Base-by-base conservation (phyloP, 1,284 basidiomycete genomes). In the Puccinia coronata region DNA sequence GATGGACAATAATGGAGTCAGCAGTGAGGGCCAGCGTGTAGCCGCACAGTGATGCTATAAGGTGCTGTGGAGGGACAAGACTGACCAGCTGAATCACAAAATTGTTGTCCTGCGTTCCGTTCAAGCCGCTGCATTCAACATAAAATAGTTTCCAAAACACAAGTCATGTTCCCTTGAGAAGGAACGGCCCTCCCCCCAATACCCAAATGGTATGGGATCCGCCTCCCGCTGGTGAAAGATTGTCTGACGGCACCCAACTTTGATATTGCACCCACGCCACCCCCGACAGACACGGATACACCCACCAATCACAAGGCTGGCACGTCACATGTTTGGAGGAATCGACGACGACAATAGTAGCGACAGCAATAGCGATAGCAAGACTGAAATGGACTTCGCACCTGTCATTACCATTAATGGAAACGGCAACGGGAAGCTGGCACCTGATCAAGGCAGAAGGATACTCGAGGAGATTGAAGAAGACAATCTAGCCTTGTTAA, bases 201-300 rank as follows among this genome's bases (percentile, higher is more conserved):
- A 14, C 93, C 93, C n/a, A 96, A 98, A 87, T 91, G 95, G 0
- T 98, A 97, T 87, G 96, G 96, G 49, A 90, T 98, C 69, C 92
- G 95, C 28, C 88, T 98, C 28, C 96, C 96, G 0, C 92, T 92
- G 2, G 85, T 90, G 16, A 87, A 91, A 36, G 94, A 98, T 57
- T 92, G 94, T 80, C 89, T 99, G 53, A 94, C 94, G 16, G 90
- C 93, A 28, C 91, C 97, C 83, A 94, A 97, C 88, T 99, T 98
- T 88, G 92, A 95, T 84, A 90, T 98, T 83, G 90, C 97, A 0
- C 95, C 96, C 11, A 95, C 94, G 86, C 91, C 91, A 84, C 90
- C 93, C 20, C 91, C 92, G 28, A 91, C 92, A 6, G 82, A 82
- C 9, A 73, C 75, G 41, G 91, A 89, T 59, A 89, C 91, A 74